Evolutionary conservation across 2,329 filamentous ascomycete genomes (phyloP).

Genomic region (Seiridium unicorne): DNA sequence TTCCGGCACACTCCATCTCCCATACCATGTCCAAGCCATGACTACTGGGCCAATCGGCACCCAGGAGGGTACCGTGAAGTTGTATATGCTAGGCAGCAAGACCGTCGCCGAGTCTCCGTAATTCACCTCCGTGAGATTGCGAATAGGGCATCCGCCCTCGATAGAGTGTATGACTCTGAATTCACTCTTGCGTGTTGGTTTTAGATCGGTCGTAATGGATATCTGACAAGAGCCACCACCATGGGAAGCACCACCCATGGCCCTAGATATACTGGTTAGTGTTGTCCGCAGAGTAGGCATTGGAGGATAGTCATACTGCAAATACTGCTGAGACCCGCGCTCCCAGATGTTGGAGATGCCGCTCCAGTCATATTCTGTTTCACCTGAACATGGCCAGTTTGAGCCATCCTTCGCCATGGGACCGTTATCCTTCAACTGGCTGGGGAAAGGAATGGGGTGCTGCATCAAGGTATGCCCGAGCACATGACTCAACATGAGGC

Average conservation of each 20-base stretch:
- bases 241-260: conserved; percentile 42
- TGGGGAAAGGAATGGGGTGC: not conserved
- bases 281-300: not conserved
- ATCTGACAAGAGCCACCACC: conserved; percentile 93
- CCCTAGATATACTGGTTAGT: not conserved
- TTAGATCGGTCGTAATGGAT: conserved; percentile 76
- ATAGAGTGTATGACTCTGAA: conserved; percentile 93
- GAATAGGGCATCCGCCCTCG: conserved; percentile 78
- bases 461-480: not conserved
- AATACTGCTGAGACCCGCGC: not conserved
- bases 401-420: not conserved
- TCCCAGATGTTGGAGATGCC: not conserved
- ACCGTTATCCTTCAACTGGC: not conserved
- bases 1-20: conserved; percentile 71
- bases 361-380: not conserved
- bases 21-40: conserved; percentile 84
- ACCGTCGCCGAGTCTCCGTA: conserved; percentile 42
- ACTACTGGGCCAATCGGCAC: conserved; percentile 75
- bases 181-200: conserved; percentile 61
- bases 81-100: conserved; percentile 55
- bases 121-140: conserved; percentile 52
- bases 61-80: conserved; percentile 69
- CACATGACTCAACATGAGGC: not conserved
- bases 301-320: not conserved
- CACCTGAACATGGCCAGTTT: not conserved